Conservation (phyloP, 805 yeast species). For the Lachancea waltii region DNA sequence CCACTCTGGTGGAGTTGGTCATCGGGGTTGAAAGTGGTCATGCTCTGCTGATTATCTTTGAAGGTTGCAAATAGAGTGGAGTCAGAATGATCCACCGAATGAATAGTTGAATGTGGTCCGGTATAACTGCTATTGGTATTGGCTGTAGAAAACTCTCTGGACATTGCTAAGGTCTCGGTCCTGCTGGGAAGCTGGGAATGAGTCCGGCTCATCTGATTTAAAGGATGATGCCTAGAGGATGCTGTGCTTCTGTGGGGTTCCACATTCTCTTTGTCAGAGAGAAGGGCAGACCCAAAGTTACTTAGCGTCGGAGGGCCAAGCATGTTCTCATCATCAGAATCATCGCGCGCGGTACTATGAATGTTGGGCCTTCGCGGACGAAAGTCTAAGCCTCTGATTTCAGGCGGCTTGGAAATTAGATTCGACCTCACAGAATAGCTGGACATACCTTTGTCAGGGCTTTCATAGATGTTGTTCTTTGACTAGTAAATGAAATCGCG, state of each 20-base stretch:
- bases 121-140: not conserved
- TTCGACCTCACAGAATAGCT: slow-evolving; percentile 6
- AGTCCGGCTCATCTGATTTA: too few species aligned
- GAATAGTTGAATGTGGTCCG: slow-evolving; percentile 4
- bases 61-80: slow-evolving; percentile 22
- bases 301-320: slow-evolving; percentile 28
- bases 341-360: slow-evolving; percentile 1
- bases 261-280: slow-evolving; percentile 16
- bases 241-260: too few species aligned
- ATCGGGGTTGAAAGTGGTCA: slow-evolving; percentile 21
- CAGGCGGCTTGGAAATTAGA: not conserved
- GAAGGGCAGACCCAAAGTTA: slow-evolving; percentile 29
- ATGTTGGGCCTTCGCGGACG: slow-evolving; percentile 2
- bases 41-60: slow-evolving; percentile 21
- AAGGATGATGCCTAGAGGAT: too few species aligned
- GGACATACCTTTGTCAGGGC: not conserved
- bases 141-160: slow-evolving; percentile 2
- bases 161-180: not conserved
- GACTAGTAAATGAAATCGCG: too few species aligned
- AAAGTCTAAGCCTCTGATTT: not conserved
- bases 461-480: slow-evolving; percentile 8
- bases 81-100: slow-evolving; percentile 15
- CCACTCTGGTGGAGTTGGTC: slow-evolving; percentile 7
- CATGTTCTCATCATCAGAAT: slow-evolving; percentile 26
- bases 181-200: slow-evolving; percentile 1